Percentiles rank a stretch among this genome's conserved stretches.
Conservation (phyloP, 768 basidiomycete species). For the Phaeotremella skinneri region DNA sequence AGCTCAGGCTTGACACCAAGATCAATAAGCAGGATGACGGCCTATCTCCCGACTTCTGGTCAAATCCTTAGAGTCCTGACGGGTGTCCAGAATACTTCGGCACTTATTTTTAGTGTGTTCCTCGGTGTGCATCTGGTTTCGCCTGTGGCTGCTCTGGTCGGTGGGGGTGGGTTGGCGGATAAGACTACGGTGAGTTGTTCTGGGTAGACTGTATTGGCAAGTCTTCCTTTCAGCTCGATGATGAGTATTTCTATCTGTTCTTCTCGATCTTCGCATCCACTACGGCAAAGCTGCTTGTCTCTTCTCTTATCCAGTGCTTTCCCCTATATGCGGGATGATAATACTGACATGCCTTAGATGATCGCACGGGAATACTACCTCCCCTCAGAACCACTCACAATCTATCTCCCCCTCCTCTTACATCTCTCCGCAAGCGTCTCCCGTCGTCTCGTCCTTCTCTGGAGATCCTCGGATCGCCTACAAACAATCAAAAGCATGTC, state of each 20-base stretch:
- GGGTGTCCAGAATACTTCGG: conserved; percentile 63
- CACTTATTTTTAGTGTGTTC: conserved; percentile 75
- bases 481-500: conserved; percentile 29
- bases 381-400: conserved; percentile 65
- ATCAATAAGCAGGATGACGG: background rate
- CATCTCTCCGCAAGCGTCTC: conserved; percentile 63
- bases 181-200: conserved; percentile 65
- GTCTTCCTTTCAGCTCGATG: background rate
- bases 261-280: background rate
- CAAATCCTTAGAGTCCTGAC: conserved; percentile 55
- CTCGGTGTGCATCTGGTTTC: conserved; percentile 75
- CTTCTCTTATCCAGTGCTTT: background rate
- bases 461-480: background rate
- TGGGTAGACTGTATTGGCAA: background rate
- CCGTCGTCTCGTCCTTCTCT: conserved; percentile 56
- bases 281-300: background rate
- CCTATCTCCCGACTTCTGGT: conserved; percentile 35
- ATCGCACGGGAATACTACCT: conserved; percentile 85
- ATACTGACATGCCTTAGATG: conserved; percentile 55
- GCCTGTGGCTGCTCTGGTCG: conserved; percentile 68
- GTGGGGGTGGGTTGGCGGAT: conserved; percentile 67
- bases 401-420: conserved; percentile 65
- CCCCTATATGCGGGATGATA: too few relatives aligned
- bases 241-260: background rate
- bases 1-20: too few relatives aligned